These are phyloP conservation scores for Sporothrix schenckii DNA, from an alignment of 2,329 filamentous ascomycete genomes.

Conservation along the genomic window DNA sequence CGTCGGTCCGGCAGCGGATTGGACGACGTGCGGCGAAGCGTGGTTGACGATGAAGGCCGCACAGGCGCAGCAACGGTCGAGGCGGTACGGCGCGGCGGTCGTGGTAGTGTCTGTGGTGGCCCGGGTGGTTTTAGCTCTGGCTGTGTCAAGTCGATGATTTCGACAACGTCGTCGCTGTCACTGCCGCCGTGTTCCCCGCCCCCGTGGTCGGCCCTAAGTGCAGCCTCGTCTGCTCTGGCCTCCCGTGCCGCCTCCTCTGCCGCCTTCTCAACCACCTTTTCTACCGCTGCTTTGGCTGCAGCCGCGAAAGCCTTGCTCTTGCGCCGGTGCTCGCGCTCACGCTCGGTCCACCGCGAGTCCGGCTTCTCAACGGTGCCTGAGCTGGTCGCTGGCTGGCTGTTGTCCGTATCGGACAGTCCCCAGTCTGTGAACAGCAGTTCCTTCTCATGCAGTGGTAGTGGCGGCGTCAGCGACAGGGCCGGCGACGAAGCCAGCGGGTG, in stretches of 20 bases:
- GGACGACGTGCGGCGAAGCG: conserved; percentile 27
- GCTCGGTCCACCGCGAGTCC: not conserved
- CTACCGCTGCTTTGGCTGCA: conserved; percentile 21
- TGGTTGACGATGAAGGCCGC: not conserved
- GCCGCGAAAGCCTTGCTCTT: conserved; percentile 39
- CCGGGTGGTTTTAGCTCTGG: not conserved
- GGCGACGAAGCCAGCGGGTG: not conserved
- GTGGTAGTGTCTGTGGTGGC: conserved; percentile 6
- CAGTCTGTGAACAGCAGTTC: conserved; percentile 29
- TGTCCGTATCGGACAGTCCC: conserved; percentile 20
- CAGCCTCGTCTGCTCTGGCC: not conserved
- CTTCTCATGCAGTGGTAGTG: conserved; percentile 29
- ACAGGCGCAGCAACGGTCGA: conserved; percentile 12
- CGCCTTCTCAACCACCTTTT: not conserved
- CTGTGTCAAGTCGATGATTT: conserved; percentile 19
- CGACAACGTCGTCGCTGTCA: not conserved
- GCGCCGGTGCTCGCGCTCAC: conserved; percentile 45
- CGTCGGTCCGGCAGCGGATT: conserved; percentile 22
- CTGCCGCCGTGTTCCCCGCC: not conserved
- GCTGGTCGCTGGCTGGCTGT: not conserved
- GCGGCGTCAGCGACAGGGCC: not conserved
- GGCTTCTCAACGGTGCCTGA: not conserved
- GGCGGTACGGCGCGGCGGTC: conserved; percentile 40
- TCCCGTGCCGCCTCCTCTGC: too few species aligned
- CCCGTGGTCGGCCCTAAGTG: not conserved